These are phyloP conservation scores for Russula ochroleuca DNA, from an alignment of 768 basidiomycete species.

Conservation along the genomic window DNA sequence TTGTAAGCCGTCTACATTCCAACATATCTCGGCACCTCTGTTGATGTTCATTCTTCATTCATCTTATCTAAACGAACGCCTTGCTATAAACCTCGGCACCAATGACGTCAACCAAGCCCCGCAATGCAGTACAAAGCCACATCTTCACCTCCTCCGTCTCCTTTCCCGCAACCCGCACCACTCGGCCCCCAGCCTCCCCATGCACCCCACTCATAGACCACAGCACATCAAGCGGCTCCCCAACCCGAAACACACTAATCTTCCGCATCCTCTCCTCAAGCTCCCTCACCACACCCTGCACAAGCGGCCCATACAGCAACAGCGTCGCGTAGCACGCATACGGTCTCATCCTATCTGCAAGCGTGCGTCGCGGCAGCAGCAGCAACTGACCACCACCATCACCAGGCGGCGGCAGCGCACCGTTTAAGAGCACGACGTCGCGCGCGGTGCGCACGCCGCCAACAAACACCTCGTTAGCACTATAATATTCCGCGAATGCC, in stretches of 20 bases:
- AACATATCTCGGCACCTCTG: no score
- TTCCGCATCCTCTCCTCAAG: constrained; percentile 48
- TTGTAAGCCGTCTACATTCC: no score
- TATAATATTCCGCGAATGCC: constrained; percentile 81
- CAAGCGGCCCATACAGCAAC: constrained; percentile 68
- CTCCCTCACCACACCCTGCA: constrained; percentile 44
- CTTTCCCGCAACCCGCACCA: constrained; percentile 70
- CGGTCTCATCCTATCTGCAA: constrained; percentile 62
- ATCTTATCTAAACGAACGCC: constrained; percentile 49
- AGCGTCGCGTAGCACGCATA: constrained; percentile 91
- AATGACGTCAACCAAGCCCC: constrained; percentile 47
- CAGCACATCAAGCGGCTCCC: constrained; percentile 54
- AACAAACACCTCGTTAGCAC: constrained; percentile 76
- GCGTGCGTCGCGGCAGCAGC: constrained; percentile 41
- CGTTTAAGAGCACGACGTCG: constrained; percentile 74
- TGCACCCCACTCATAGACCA: constrained; percentile 75
- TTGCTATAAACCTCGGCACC: constrained; percentile 63
- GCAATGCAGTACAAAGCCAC: constrained; percentile 61
- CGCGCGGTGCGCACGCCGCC: constrained; percentile 62
- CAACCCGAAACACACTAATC: constrained; percentile 58
- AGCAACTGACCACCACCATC: constrained; percentile 6
- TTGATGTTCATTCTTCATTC: no score
- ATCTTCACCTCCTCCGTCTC: constrained; percentile 70
- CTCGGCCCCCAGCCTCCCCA: constrained; percentile 42
- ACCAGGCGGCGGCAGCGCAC: background rate